Evolutionary conservation across 495 filamentous ascomycete genomes (phyloP), one percentile per base, ranked within the genome.

Genomic region (Aspergillus hancockii): DNA sequence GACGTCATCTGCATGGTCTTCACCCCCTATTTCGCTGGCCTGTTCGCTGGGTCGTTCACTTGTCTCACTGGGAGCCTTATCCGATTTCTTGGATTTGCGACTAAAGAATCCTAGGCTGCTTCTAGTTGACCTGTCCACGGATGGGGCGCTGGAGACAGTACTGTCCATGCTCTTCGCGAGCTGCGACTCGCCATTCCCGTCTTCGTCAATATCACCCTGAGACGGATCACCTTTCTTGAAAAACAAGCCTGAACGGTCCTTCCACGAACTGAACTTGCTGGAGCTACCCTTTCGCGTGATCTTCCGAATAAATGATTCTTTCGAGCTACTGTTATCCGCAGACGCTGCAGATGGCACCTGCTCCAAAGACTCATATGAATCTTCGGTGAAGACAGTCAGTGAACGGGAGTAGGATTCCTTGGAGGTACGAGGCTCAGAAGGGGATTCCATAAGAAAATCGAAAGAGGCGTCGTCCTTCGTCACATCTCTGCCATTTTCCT

Each of bases 261-360:
- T 87, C 62, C 87, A 89, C 7, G 88, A 83, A 65, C 85, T 88
- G 72, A 92, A 92, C 71, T 92, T 93, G 69, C 87, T 84, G 19
- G 88, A 89, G 72, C 87, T 90, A 55, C 89, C 83, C 67, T 93
- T 93, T 49, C 90, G 86, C 22, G 89, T 87, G 59, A 93, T 83
- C 67, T 90, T 89, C 59, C 86, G 82, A 61, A 87, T 83, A 41
- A 91, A 81, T 4, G 85, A 83, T 63, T 86, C 84, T 62, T 85
- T 85, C 3, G 81, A 77, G 12, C 70, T 75, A 30, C 77, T 67
- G 43, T 83, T 80, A 46, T 93, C 90, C 16, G 83, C 82, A 12
- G 86, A 83, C 0, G 84, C 83, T 50, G 85, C 84, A 58, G 88
- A 90, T 45, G 83, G 82, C 38, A 87, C 79, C 50, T 81, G 80